Evolutionary conservation across 805 yeast species (phyloP), one percentile per base, ranked within the genome.

Genomic region (Saccharomyces cerevisiae): DNA sequence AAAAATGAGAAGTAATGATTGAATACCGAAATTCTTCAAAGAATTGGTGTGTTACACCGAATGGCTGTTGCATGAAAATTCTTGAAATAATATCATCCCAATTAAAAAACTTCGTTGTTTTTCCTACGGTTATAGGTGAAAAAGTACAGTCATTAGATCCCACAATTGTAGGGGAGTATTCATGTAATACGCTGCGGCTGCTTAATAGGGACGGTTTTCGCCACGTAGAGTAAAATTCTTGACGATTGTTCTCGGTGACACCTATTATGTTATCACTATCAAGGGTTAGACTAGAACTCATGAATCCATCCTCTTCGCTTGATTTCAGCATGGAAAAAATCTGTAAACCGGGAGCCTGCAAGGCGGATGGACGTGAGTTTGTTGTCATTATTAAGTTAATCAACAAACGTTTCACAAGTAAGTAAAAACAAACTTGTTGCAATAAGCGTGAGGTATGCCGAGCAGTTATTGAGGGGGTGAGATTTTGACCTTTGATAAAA

Each of bases 21-120:
- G 72, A 64, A 61, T 80, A 81, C 48, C 79, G 73, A 57, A 80
- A 78, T 57, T 79, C 79, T 54, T 81, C 85, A 28, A 72, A 57
- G 58, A 80, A 81, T 31, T 56, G 58, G 28, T 55, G 55, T 30
- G 57, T 46, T 4, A 31, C n/a, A 9, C 36, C 51, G 43, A 41
- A 56, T 13, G 64, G 60, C 2, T 50, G 4, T 36, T 56, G 50
- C 26, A 51, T 47, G 51, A 59, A 60, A 27, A 66, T 49, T 26
- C 28, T 50, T 28, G 49, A 28, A 6, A 56, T 54, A 36, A 53
- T 32, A 17, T 51, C 36, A 3, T 43, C 48, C 54, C 57, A 54
- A 22, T 47, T 32, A 21, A 50, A 47, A 10, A 41, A 11, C 13
- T 29, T 28, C 6, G 51, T 22, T 22, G 31, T 9, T n/a, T 2